phyloP scores from a whole-genome alignment of 495 filamentous ascomycete species.

The Haplographium delicatum region DNA sequence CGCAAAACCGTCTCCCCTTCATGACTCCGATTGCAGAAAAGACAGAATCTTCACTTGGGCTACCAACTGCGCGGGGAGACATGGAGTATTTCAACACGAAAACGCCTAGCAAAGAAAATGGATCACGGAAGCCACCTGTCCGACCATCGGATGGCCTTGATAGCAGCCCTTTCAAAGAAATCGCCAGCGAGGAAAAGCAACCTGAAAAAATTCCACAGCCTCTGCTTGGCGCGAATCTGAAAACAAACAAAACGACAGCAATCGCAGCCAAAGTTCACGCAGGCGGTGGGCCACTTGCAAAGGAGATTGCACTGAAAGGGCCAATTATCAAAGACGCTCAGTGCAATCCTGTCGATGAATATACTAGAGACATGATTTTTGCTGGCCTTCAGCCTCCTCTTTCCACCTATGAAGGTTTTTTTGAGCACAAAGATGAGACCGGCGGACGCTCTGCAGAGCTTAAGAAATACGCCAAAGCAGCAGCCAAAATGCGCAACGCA shows the following conservation, averaged over 20 bases:
- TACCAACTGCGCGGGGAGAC: slow-evolving; percentile 47
- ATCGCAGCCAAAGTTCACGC: slow-evolving; percentile 20
- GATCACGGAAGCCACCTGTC: slow-evolving; percentile 30
- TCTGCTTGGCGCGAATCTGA: slow-evolving; percentile 33
- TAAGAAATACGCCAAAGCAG: slow-evolving; percentile 66
- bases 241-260: slow-evolving; percentile 23
- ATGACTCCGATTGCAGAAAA: slow-evolving; percentile 98
- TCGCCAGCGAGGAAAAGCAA: slow-evolving; percentile 37
- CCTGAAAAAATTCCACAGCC: slow-evolving; percentile 42
- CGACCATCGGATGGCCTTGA: slow-evolving; percentile 39
- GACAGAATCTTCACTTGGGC: slow-evolving; percentile 77
- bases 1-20: slow-evolving; percentile 86
- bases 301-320: slow-evolving; percentile 36
- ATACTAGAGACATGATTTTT: slow-evolving; percentile 67
- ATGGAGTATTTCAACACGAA: slow-evolving; percentile 60
- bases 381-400: slow-evolving; percentile 65
- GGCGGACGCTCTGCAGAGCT: slow-evolving; percentile 67
- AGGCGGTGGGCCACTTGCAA: slow-evolving; percentile 13
- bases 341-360: slow-evolving; percentile 82
- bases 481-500: slow-evolving; percentile 53
- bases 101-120: slow-evolving; percentile 61
- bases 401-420: slow-evolving; percentile 68
- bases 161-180: slow-evolving; percentile 67
- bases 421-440: slow-evolving; percentile 53
- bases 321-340: slow-evolving; percentile 74